phyloP scores from a whole-genome alignment of 352 stramenopile species.

The Phytophthora capsici region DNA sequence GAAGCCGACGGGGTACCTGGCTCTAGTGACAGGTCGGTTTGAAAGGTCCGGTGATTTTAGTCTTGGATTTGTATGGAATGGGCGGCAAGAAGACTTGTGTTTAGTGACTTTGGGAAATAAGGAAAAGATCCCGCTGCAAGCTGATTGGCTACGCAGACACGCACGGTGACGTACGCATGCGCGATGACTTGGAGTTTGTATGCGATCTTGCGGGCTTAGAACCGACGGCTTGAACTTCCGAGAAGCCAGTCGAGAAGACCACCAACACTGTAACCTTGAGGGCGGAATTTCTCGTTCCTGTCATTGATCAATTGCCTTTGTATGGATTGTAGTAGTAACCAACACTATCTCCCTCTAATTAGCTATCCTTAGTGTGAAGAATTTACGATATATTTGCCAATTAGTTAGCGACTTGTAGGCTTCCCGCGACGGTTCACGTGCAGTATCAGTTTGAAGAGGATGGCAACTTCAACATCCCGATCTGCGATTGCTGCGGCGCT shows the following conservation, averaged over 20 bases:
- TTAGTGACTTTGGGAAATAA: not conserved
- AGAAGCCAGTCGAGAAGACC: conserved; percentile 20
- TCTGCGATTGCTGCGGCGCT: conserved; percentile 47
- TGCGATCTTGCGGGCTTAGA: conserved; percentile 25
- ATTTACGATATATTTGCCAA: conserved; percentile 18
- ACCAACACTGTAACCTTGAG: conserved; percentile 1
- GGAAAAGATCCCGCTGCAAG: conserved; percentile 16
- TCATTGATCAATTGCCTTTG: not conserved
- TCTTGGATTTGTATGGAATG: not conserved
- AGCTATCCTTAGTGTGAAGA: conserved; percentile 9
- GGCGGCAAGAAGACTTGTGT: conserved; percentile 8
- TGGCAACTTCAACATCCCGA: conserved; percentile 27
- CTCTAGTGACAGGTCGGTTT: not conserved
- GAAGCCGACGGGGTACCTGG: conserved; percentile 16
- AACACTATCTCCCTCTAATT: not conserved
- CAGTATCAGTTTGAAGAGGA: conserved; percentile 8
- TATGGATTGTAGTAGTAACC: not conserved
- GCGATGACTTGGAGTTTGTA: conserved; percentile 23
- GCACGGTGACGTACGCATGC: conserved; percentile 22
- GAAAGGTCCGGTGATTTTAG: not conserved
- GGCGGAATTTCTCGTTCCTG: not conserved
- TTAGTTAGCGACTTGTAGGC: conserved; percentile 7
- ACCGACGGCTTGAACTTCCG: conserved; percentile 35
- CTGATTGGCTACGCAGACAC: conserved; percentile 35
- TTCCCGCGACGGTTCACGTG: conserved; percentile 16